Conservation (phyloP, 169 alveolate genomes). For the Babesia sp. region DNA sequence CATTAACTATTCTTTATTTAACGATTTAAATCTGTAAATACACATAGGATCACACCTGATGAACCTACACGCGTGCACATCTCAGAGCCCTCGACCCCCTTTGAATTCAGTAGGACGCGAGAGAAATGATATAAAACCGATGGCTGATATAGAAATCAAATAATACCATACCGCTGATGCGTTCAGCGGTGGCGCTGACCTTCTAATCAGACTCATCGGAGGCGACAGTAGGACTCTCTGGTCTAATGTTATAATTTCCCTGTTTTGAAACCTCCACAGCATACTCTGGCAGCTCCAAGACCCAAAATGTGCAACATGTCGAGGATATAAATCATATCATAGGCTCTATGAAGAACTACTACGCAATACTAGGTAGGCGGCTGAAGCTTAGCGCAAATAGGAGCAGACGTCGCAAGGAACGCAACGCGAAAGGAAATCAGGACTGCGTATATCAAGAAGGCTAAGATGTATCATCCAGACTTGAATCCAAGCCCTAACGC, state of each 20-base stretch:
- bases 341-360: slow-evolving; percentile 58
- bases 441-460: slow-evolving; percentile 87
- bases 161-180: background rate
- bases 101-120: background rate
- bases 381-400: background rate
- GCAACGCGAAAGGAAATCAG: slow-evolving; percentile 86
- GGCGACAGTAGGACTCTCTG: too few species aligned
- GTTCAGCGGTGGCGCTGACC: background rate
- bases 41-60: too few species aligned
- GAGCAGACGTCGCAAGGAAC: slow-evolving; percentile 73
- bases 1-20: too few species aligned
- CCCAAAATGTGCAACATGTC: too few species aligned
- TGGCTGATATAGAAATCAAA: background rate
- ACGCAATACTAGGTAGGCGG: slow-evolving; percentile 61
- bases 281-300: too few species aligned
- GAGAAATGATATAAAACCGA: background rate
- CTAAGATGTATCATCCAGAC: slow-evolving; percentile 91
- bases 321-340: background rate
- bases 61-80: background rate
- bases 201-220: background rate
- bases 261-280: too few species aligned
- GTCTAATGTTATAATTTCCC: too few species aligned
- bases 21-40: too few species aligned
- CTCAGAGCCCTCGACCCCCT: background rate
- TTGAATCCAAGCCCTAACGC: slow-evolving; percentile 81